Base-by-base conservation (phyloP, 768 basidiomycete genomes). In the Trametes coccinea region DNA sequence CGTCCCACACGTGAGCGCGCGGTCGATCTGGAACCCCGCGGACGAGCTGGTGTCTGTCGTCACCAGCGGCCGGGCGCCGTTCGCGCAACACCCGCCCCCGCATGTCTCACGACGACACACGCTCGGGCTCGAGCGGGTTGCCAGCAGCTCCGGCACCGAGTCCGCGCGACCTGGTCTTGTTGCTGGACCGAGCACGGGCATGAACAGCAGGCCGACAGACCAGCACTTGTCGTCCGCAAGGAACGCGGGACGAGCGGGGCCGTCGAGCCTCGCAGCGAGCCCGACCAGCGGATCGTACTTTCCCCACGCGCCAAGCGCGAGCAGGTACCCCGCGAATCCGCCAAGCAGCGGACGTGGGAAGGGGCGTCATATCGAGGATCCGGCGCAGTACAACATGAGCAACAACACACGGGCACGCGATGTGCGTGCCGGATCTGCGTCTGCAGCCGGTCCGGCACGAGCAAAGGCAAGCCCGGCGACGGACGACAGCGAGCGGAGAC, bases 1-100 rank as follows among this genome's bases (percentile, higher is more conserved):
- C 39, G 16, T 55, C n/a, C 60, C 54, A 41, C 39, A 49, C 53
- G 37, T 48, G 17, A 34, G 40, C 40, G 34, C 58, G 14, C 31
- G 37, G 31, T 56, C 60, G 17, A 50, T 56, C 41, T 54, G 47
- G 41, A 61, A 54, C 55, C 54, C 60, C 17, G 60, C 55, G 2
- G 60, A 61, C 49, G 60, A 61, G 49, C 54, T 61, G 48, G 60
- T 61, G 31, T 61, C 60, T 2, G 60, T 34, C 39, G 17, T 61
- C 60, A 50, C 60, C 5, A 33, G 39, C 34, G 45, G 22, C 5
- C 50, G 33, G 14, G 50, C 55, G 3, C 37, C 45, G 10, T 45
- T 39, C 46, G 45, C 55, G n/a, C 47, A 48, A 11, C 27, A 29
- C n/a, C 30, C 31, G 5, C 33, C 4, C 9, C 45, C 10, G 10